A percentile compares a stretch with the other conserved stretches of the same genome.
Conservation (phyloP, 225 moss, liverwort and hornwort species). For the Thuidium tamariscinum region DNA sequence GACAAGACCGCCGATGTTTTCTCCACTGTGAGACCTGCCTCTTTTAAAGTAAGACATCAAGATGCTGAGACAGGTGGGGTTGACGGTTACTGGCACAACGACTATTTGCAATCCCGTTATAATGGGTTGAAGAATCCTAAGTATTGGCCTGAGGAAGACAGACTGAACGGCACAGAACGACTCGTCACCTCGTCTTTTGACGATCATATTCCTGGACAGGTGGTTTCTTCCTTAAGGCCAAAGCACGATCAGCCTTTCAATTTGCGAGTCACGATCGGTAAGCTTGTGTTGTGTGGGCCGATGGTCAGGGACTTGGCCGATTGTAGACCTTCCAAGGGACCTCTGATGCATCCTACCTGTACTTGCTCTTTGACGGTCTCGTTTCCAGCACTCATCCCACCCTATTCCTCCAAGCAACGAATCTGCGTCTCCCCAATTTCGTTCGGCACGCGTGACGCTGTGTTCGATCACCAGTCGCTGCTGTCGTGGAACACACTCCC, state of each 20-base stretch:
- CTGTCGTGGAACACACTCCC: constrained; percentile 19
- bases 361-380: constrained; percentile 30
- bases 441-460: constrained; percentile 16
- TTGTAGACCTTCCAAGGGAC: background rate
- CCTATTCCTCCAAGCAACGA: constrained; percentile 12
- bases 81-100: background rate
- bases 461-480: constrained; percentile 35
- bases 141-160: background rate
- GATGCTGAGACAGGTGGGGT: background rate
- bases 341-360: background rate
- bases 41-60: background rate
- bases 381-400: constrained; percentile 23
- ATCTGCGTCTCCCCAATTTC: constrained; percentile 19
- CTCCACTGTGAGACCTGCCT: background rate
- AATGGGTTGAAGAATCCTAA: background rate
- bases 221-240: background rate
- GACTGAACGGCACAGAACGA: background rate
- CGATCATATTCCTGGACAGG: background rate
- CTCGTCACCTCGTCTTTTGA: background rate
- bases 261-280: constrained; percentile 6
- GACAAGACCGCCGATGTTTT: background rate
- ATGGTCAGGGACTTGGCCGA: constrained; percentile 20
- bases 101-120: background rate
- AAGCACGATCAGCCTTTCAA: background rate
- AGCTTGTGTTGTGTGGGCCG: constrained; percentile 21